Base-by-base conservation (phyloP, 2,329 filamentous ascomycete species). In the Colletotrichum siamense region DNA sequence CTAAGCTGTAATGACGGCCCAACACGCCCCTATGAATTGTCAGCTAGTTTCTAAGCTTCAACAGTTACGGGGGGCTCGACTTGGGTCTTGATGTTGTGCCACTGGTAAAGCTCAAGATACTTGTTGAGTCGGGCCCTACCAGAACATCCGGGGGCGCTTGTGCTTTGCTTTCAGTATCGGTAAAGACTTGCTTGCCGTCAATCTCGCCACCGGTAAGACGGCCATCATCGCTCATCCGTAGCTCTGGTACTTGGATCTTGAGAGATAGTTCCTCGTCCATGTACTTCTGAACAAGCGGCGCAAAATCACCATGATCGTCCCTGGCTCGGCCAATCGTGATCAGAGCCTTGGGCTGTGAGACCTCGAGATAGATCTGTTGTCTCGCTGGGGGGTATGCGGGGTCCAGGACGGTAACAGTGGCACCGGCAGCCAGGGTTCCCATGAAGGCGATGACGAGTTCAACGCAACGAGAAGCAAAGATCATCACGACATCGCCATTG, bases 401-500 rank as follows among this genome's bases (percentile, higher is more conserved):
- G 82, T 98, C 96, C 24, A 98, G 90, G 57, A 94, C 91, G 6
- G 87, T 52, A 22, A 49, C 39, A 9, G 39, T 49, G 62, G 91
- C 91, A 75, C 93, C 93, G 64, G 93, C 96, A 95, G 98, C 98
- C 70, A 96, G 93, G 44, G 94, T 95, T 63, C 59, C 71, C 24
- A 71, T 52, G 36, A 75, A 32, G 34, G 69, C 55, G n/a, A 59
- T 24, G 6, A 64, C 59, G n/a, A 74, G 44, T 22, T 71, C 69
- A 24, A 67, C 69, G 18, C 61, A 49, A 67, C 61, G 49, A n/a
- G 71, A 59, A 15, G 68, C 64, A 49, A 71, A 66, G 66, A 57
- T 69, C 95, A 98, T 98, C 81, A 98, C 95, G 4, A 98, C 96
- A 82, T 99, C 96, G 10, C 95, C 96, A 79, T 92, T 89, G 75